phyloP scores from a whole-genome alignment of 257 asterid genomes.

The Verbascum thapsus region DNA sequence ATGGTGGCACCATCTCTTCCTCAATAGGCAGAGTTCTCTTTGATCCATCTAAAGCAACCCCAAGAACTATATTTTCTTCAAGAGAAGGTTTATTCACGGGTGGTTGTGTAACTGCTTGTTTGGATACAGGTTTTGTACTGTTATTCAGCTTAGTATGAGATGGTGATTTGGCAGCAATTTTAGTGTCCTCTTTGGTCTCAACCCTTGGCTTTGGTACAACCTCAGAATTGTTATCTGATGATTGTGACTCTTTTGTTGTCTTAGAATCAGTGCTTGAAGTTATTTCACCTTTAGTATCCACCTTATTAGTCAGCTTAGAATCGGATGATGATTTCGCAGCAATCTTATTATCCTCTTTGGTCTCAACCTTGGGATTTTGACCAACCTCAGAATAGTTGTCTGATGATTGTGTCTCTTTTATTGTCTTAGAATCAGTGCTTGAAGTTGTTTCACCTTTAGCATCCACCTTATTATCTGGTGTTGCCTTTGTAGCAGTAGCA shows the following conservation, averaged over 20 bases:
- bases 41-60: conserved; percentile 94
- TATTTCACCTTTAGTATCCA: conserved; percentile 52
- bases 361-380: conserved; percentile 37
- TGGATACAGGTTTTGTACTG: conserved; percentile 41
- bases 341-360: conserved; percentile 43
- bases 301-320: conserved; percentile 45
- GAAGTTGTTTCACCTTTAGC: conserved; percentile 43
- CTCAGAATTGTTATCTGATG: conserved; percentile 49
- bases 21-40: conserved; percentile 96
- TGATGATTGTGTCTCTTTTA: conserved; percentile 41
- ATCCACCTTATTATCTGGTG: conserved; percentile 51
- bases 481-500: conserved; percentile 33
- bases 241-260: conserved; percentile 43
- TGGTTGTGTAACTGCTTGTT: conserved; percentile 40
- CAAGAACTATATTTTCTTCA: conserved; percentile 93
- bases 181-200: conserved; percentile 46
- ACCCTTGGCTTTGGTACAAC: conserved; percentile 38
- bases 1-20: conserved; percentile 45
- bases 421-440: conserved; percentile 49
- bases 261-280: conserved; percentile 45
- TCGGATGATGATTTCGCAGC: conserved; percentile 42
- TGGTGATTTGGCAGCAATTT: conserved; percentile 36
- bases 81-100: conserved; percentile 55
- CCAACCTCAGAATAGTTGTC: conserved; percentile 49
- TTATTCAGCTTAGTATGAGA: conserved; percentile 47